phyloP scores from a whole-genome alignment of 192 early-diverging fungal species.

The Gaertneriomyces semiglobifer region DNA sequence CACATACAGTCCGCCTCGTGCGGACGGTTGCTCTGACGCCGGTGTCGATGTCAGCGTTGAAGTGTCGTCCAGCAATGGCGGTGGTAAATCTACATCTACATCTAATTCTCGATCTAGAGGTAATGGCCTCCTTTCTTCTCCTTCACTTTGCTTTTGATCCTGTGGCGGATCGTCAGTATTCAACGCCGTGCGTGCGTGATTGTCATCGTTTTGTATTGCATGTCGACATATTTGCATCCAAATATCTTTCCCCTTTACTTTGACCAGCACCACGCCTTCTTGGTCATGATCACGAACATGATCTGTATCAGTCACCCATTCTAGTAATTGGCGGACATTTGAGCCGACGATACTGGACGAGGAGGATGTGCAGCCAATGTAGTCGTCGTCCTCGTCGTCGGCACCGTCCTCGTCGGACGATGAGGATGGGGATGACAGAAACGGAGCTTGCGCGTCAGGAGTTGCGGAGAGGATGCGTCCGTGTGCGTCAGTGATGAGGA shows the following conservation, averaged over 20 bases:
- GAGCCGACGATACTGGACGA: not conserved
- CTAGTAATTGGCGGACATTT: not conserved
- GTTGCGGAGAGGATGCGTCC: slow-evolving; percentile 6
- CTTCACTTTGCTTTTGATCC: not conserved
- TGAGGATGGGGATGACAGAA: not conserved
- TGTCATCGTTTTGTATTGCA: no score
- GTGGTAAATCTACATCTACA: not conserved
- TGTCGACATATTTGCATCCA: no score
- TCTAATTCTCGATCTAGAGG: slow-evolving; percentile 10
- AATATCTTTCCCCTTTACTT: no score
- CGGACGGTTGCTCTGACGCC: not conserved
- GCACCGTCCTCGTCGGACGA: slow-evolving; percentile 3
- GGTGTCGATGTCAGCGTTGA: not conserved
- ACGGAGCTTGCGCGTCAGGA: not conserved
- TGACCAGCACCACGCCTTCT: no score
- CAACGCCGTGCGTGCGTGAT: not conserved
- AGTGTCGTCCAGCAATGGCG: not conserved
- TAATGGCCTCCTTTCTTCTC: not conserved
- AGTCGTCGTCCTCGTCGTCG: not conserved
- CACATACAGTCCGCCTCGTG: slow-evolving; percentile 1
- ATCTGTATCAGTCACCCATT: not conserved
- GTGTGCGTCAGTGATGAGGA: slow-evolving; percentile 6
- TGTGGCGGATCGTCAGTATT: not conserved
- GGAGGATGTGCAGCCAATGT: not conserved
- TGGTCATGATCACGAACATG: no score